Base-by-base conservation (phyloP, 116 monocot species). In the Iris pallida region DNA sequence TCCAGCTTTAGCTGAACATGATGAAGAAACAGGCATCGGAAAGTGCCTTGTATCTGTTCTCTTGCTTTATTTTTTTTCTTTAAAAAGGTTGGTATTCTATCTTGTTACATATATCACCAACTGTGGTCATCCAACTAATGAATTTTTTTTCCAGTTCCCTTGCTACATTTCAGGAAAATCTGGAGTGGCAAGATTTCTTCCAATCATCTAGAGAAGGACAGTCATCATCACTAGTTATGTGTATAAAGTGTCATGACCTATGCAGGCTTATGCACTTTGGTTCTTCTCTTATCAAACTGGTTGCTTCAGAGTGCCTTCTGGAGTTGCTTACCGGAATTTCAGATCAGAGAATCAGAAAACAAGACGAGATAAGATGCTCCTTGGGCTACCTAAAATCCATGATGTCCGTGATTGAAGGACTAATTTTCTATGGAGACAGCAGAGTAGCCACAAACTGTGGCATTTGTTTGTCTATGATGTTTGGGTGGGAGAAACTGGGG, bases 231-330 rank as follows among this genome's bases (percentile, higher is more conserved):
- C 68, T 73, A 20, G 71, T 85, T 30, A 62, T 92, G 7, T 78
- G 73, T 66, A 81, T 97, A 59, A 52, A 65, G 20, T 86, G 87
- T 63, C 79, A 87, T 78, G 87, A 97, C 54, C 56, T 97, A 70
- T 97, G 96, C 78, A 71, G 87, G 52, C 64, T 97, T 8, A 53
- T 91, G 54, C 82, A 92, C 73, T 89, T 76, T 69, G 96, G 96
- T 53, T 73, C 87, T 42, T 45, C 80, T 75, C 18, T 56, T 16
- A 55, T 89, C 53, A 97, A 92, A 65, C 71, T 82, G 6, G 69
- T 83, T 71, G 80, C 92, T 49, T 97, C 96, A 17, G 72, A 89
- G 20, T 92, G 92, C 79, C 76, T 97, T 10, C 7, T 81, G 65
- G 89, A 87, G 48, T 49, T 92, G 66, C 81, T 92, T 8, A 68